A percentile compares a stretch with the other conserved stretches of the same genome.
Evolutionary conservation across 2,329 filamentous ascomycete genomes (phyloP).

Genomic region (Trichoderma guizhouense): DNA sequence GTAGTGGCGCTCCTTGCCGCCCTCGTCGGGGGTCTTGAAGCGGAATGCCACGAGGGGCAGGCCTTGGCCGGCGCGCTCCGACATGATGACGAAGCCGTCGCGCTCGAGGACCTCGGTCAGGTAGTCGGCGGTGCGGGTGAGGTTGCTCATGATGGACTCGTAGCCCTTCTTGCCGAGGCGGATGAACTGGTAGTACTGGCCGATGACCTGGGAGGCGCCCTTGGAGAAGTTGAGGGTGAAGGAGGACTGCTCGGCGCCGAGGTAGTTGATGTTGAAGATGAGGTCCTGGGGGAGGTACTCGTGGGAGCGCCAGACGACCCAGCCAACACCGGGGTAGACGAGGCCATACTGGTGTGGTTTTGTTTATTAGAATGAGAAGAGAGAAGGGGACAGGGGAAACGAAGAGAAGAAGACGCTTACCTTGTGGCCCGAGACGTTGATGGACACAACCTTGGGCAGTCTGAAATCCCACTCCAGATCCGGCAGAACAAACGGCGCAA

Average conservation of each 20-base stretch:
- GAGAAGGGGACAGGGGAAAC: too few species aligned
- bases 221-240: constrained; percentile 98
- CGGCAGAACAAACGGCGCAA: constrained; percentile 85
- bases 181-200: constrained; percentile 96
- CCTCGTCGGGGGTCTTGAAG: constrained; percentile 55
- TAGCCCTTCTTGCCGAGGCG: constrained; percentile 91
- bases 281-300: constrained; percentile 85
- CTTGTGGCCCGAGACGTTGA: constrained; percentile 95
- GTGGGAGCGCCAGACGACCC: constrained; percentile 83
- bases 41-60: constrained; percentile 90
- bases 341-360: constrained; percentile 47
- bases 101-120: constrained; percentile 68
- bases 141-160: constrained; percentile 87
- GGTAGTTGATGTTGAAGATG: constrained; percentile 99
- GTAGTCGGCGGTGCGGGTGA: constrained; percentile 87
- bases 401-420: constrained; percentile 26
- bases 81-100: constrained; percentile 86
- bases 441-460: constrained; percentile 81
- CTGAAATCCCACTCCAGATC: constrained; percentile 89
- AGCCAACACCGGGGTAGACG: constrained; percentile 88
- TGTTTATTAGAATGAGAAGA: not conserved
- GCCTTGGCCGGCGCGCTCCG: constrained; percentile 69
- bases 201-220: constrained; percentile 89
- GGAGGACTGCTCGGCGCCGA: constrained; percentile 89
- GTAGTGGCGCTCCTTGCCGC: constrained; percentile 52